phyloP scores from a whole-genome alignment of 208 protist genomes.

The Porcisia hertigi region DNA sequence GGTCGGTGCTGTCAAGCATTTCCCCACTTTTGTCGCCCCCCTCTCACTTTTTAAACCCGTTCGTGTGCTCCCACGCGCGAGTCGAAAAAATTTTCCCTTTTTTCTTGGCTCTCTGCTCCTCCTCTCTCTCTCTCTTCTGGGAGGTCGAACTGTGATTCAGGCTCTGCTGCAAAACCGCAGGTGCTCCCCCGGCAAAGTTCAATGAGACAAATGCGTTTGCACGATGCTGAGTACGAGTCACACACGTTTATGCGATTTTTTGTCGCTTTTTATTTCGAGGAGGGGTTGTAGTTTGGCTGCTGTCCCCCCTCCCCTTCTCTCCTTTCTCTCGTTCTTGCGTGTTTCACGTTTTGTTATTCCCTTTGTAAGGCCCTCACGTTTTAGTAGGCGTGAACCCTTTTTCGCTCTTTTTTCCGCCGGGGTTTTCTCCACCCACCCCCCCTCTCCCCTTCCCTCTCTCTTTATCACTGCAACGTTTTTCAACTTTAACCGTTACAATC shows the following conservation, averaged over 20 bases:
- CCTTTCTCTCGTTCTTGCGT: background rate
- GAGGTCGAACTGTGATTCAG: background rate
- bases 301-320: background rate
- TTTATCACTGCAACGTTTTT: constrained; percentile 10
- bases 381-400: background rate
- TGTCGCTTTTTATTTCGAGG: background rate
- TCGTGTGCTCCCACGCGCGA: background rate
- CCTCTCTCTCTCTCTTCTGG: background rate
- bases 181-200: background rate
- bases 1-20: background rate
- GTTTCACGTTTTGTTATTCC: background rate
- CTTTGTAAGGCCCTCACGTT: background rate
- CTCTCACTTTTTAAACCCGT: background rate
- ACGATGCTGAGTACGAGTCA: background rate
- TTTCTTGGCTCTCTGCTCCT: too few species aligned
- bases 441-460: background rate
- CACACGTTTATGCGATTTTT: background rate
- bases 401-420: background rate
- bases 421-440: background rate
- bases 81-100: background rate
- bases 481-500: background rate
- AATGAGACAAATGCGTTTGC: background rate
- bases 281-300: background rate
- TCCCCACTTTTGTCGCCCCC: too few species aligned
- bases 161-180: background rate